Percentiles rank a stretch among this genome's conserved stretches.
These are phyloP conservation scores for Ogataea corticis DNA, from an alignment of 805 yeast species.

Conservation along the genomic window DNA sequence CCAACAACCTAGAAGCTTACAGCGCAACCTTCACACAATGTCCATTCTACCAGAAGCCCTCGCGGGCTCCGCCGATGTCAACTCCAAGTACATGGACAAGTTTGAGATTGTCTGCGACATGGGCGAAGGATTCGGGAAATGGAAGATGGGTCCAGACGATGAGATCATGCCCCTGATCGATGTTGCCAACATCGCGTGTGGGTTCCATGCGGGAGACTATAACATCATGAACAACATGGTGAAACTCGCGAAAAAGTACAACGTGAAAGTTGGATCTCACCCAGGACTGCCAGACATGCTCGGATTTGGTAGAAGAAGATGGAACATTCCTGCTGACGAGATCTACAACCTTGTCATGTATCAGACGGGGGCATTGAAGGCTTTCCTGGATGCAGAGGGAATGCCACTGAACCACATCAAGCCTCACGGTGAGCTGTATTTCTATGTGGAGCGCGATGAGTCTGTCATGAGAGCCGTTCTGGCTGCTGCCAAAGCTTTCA, in stretches of 20 bases:
- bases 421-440: constrained; percentile 42
- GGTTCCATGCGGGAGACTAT: constrained; percentile 43
- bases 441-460: constrained; percentile 38
- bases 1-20: too few relatives aligned
- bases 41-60: constrained; percentile 4
- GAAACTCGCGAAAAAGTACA: constrained; percentile 34
- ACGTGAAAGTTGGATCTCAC: constrained; percentile 41
- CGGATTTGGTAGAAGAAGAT: constrained; percentile 42
- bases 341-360: constrained; percentile 37
- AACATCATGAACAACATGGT: constrained; percentile 38
- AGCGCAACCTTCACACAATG: neutral
- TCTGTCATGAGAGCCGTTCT: constrained; percentile 38
- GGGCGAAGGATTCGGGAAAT: constrained; percentile 39
- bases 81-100: constrained; percentile 27
- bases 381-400: constrained; percentile 38
- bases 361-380: constrained; percentile 42
- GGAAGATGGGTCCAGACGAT: constrained; percentile 41
- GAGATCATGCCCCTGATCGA: constrained; percentile 42
- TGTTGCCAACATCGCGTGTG: constrained; percentile 43
- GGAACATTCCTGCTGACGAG: constrained; percentile 39
- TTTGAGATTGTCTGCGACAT: constrained; percentile 18
- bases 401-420: constrained; percentile 36
- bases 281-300: constrained; percentile 41
- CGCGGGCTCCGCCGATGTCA: constrained; percentile 20
- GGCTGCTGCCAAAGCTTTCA: constrained; percentile 37